Base-by-base conservation (phyloP, 78 protist genomes). In the Parvularia atlantis region DNA sequence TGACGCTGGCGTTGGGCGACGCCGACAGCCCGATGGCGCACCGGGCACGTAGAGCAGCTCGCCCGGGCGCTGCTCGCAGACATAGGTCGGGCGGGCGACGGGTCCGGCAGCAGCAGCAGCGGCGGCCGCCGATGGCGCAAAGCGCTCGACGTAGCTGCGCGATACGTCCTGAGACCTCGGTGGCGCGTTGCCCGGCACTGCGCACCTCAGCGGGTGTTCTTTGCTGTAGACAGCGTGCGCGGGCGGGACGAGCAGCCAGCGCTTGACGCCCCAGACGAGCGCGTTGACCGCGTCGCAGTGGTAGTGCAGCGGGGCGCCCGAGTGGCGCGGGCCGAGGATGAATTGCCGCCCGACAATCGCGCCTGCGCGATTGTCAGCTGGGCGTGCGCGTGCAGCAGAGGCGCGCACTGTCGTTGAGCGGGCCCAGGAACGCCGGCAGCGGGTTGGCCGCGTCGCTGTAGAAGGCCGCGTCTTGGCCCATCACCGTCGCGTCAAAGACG, bases 231-330 rank as follows among this genome's bases (percentile, higher is more conserved):
- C 6, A 30, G 62, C 11, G 30, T 6, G 20, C 62, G 62, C 31
- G 7, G 66, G 64, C 28, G 59, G 41, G 33, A 22, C 35, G 28
- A 70, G 75, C 75, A 43, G 57, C 75, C 75, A 70, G 33, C 44
- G 35, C 66, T 70, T 70, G 31, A 58, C 59, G 22, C 75, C 75
- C 54, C 35, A 26, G 31, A 70, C 46, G 36, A 70, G 46, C 36
- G 40, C 61, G 37, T 70, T 70, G 35, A 6, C 3, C 50, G 75
- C 75, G 24, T 52, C 64, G 40, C 50, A 36, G 37, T 70, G 75
- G 20, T 33, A 46, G 64, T 70, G 75, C 43, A 44, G 2, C 20
- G 75, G 75, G 0, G 75, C 61, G n/a, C 75, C 75, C 14, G 53
- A 22, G 22, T 26, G 28, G 0, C 52, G 41, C 14, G 53, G 52